These are phyloP conservation scores for Fusarium sp. DNA, from an alignment of 2,329 filamentous ascomycete genomes.

Conservation along the genomic window DNA sequence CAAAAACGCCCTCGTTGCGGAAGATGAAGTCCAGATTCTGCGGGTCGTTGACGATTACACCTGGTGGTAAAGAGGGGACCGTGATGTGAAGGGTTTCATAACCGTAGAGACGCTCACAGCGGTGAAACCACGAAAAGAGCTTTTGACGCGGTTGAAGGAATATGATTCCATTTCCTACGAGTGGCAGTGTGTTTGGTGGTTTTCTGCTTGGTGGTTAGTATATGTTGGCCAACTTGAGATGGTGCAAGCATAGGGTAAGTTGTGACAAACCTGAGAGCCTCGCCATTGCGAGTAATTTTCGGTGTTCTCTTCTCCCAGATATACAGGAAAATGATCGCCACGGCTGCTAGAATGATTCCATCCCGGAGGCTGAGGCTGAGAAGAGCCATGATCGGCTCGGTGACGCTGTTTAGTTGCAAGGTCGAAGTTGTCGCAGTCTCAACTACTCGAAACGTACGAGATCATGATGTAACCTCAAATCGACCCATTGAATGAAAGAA, in stretches of 20 bases:
- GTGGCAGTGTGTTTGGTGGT: constrained; percentile 62
- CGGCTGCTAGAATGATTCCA: neutral
- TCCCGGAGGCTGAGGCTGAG: constrained; percentile 13
- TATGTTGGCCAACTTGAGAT: no score
- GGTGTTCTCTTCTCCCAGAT: constrained; percentile 7
- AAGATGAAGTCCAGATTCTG: constrained; percentile 71
- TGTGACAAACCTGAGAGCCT: constrained; percentile 29
- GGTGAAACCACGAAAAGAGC: constrained; percentile 71
- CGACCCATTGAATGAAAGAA: neutral
- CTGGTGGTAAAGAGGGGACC: constrained; percentile 71
- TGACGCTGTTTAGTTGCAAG: neutral
- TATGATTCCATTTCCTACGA: constrained; percentile 70
- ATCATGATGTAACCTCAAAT: constrained; percentile 29
- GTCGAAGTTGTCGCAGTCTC: constrained; percentile 21
- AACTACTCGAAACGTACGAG: neutral
- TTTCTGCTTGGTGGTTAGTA: constrained; percentile 48
- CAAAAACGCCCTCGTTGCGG: constrained; percentile 68
- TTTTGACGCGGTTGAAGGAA: constrained; percentile 70
- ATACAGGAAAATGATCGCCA: neutral
- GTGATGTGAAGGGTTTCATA: constrained; percentile 71
- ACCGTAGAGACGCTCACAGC: constrained; percentile 66
- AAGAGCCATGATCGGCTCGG: constrained; percentile 24
- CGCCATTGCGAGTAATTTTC: constrained; percentile 38
- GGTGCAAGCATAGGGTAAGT: constrained; percentile 18
- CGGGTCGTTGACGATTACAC: constrained; percentile 71